Evolutionary conservation across 306 rosid species (phyloP).

Genomic region (Malus fusca): DNA sequence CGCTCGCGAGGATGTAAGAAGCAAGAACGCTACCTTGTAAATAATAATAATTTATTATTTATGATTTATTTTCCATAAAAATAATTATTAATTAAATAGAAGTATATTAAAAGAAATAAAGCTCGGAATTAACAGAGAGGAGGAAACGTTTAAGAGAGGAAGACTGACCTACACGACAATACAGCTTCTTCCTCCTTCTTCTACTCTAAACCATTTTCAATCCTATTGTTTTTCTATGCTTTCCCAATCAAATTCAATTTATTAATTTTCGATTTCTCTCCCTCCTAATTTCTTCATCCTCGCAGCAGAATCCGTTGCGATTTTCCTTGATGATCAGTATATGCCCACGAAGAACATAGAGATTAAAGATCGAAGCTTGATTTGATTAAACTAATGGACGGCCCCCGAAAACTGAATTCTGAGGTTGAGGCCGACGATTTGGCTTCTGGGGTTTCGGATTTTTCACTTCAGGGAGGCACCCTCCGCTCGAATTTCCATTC

Average conservation of each 20-base stretch:
- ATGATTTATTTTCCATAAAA: too few relatives aligned
- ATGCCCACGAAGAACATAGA: slow-evolving; percentile 2
- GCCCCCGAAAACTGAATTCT: slow-evolving; percentile 2
- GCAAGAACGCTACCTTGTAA: too few relatives aligned
- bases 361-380: background rate
- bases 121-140: background rate
- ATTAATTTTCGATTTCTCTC: background rate
- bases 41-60: too few relatives aligned
- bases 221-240: background rate
- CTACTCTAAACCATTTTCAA: background rate
- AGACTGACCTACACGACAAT: background rate
- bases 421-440: slow-evolving; percentile 8
- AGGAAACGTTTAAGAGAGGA: slow-evolving; percentile 3
- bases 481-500: background rate
- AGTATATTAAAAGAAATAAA: background rate
- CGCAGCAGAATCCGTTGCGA: background rate
- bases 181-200: background rate
- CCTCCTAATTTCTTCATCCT: background rate
- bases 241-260: background rate
- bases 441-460: slow-evolving; percentile 24
- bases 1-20: background rate
- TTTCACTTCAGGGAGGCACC: slow-evolving; percentile 7
- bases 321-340: background rate
- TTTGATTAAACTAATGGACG: slow-evolving; percentile 22
- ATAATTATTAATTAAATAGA: background rate